phyloP scores from a whole-genome alignment of 306 rosid species.

The Quercus suber region DNA sequence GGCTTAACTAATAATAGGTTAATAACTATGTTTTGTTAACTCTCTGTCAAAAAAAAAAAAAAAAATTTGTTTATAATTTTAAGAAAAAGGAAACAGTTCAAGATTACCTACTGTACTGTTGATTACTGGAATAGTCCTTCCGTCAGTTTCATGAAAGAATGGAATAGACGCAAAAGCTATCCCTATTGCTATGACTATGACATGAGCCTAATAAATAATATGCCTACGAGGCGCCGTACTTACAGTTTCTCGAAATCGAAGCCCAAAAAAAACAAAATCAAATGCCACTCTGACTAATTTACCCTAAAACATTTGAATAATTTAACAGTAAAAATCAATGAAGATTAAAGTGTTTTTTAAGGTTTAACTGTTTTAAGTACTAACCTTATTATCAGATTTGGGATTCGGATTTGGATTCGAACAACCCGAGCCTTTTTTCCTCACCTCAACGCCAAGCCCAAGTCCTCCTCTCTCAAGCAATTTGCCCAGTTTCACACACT shows the following conservation, averaged over 20 bases:
- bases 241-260: background rate
- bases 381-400: no score
- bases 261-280: background rate
- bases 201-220: constrained; percentile 7
- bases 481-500: constrained; percentile 70
- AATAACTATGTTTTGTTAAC: no score
- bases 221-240: background rate
- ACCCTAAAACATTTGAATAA: background rate
- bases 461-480: constrained; percentile 55
- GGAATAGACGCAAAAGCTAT: no score
- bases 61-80: no score
- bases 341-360: no score
- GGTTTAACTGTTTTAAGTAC: constrained; percentile 23
- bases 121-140: no score
- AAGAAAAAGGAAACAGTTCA: no score
- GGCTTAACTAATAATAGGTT: no score
- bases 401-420: constrained; percentile 25
- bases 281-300: background rate
- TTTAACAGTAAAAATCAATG: background rate
- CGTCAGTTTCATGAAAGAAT: no score
- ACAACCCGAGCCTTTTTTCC: constrained; percentile 36
- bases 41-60: no score
- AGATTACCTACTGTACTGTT: no score
- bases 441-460: constrained; percentile 45
- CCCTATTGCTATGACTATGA: background rate